Base-by-base conservation (phyloP, 2,329 filamentous ascomycete species). In the Sporothrix humicola region DNA sequence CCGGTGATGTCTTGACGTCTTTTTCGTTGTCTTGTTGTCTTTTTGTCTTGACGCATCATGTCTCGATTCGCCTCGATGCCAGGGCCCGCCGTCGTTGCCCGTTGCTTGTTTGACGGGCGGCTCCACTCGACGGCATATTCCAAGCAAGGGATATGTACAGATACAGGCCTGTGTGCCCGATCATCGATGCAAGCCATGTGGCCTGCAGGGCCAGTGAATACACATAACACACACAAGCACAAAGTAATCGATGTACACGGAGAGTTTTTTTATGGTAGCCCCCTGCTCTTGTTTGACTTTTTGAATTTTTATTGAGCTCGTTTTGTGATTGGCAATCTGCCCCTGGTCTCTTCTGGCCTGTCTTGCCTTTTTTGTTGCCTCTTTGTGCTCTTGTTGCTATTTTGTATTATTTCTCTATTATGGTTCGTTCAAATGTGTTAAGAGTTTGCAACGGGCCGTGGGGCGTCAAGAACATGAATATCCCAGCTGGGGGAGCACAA, bases 201-300 rank as follows among this genome's bases (percentile, higher is more conserved):
- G 58, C 26, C 58, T 61, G 26, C 58, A 61, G 58, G 58, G 58
- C 59, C 37, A 42, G 59, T 46, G n/a, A 65, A 23, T 26, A 61
- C 13, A 31, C 5, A 37, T 1, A 5, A 37, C 7, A 37, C 31
- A 37, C 7, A 37, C 31, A 37, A 37, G 31, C 31, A 37, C 4
- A 37, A 37, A 37, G 31, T 37, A 37, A 26, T 26, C 31, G 31
- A 3, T 37, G 31, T 37, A 37, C 13, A 13, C 63, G 63, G 63
- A 50, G 44, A n/a, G 3, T 68, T 68, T 66, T 66, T 50, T 26
- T 2, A 12, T n/a, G 13, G 42, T 46, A 15, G 63, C 12, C 44
- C 26, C 26, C 63, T 42, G 42, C 12, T 66, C 42, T 13, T 44
- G 44, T 50, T 66, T 15, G 6, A 61, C 12, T 26, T 65, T 20